phyloP scores from a whole-genome alignment of 2,329 filamentous ascomycete species.

The Emmonsiellopsis sp. region DNA sequence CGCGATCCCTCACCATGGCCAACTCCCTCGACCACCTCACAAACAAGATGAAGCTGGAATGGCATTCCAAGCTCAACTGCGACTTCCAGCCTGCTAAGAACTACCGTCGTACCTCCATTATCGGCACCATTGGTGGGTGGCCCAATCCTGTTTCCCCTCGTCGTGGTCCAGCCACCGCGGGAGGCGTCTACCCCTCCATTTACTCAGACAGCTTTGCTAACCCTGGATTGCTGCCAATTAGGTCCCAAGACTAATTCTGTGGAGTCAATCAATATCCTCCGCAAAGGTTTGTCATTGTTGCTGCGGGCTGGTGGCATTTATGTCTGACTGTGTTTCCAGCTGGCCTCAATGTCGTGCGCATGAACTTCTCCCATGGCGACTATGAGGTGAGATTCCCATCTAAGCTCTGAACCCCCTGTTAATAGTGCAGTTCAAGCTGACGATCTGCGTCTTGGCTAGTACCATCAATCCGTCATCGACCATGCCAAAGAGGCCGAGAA shows the following conservation, averaged over 20 bases:
- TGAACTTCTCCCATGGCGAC: constrained; percentile 96
- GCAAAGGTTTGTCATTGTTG: constrained; percentile 42
- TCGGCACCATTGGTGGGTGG: constrained; percentile 85
- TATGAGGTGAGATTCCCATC: constrained; percentile 51
- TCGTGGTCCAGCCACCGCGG: not conserved
- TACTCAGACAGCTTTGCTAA: not conserved
- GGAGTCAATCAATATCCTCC: constrained; percentile 91
- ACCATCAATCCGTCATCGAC: constrained; percentile 97
- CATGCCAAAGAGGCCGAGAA: constrained; percentile 81
- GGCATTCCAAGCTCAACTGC: constrained; percentile 74
- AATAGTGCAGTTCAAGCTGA: not conserved
- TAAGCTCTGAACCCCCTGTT: not conserved
- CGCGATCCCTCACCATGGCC: constrained; percentile 39
- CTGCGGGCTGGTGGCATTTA: not conserved
- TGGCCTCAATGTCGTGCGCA: constrained; percentile 96
- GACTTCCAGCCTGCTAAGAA: constrained; percentile 78
- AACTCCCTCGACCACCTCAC: constrained; percentile 80
- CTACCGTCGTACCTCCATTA: constrained; percentile 95
- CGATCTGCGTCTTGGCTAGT: constrained; percentile 38
- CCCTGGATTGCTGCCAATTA: constrained; percentile 16
- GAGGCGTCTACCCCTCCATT: not conserved
- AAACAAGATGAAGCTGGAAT: constrained; percentile 62
- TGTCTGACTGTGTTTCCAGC: constrained; percentile 33
- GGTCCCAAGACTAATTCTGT: constrained; percentile 97
- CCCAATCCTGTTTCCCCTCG: not conserved